Evolutionary conservation across 2,329 filamentous ascomycete genomes (phyloP).

Genomic region (Fusarium nygamai): DNA sequence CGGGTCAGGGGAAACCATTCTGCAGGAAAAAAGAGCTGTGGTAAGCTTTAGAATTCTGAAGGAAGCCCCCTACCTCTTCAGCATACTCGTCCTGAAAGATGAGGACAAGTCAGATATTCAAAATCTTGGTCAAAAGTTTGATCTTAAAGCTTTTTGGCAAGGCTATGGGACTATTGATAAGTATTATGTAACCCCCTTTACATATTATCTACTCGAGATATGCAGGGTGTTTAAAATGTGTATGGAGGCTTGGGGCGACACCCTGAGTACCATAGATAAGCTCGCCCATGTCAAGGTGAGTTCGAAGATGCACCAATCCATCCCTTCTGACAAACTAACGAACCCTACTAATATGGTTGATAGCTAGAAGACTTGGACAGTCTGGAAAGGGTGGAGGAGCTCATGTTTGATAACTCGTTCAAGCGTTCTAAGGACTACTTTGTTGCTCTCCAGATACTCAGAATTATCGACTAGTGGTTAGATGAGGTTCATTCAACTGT

Average conservation of each 20-base stretch:
- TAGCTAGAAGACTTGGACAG: neutral
- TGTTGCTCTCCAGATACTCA: neutral
- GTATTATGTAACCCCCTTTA: too few species aligned
- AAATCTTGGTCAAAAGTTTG: too few species aligned
- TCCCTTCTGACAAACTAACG: too few species aligned
- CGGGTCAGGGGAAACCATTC: accelerated
- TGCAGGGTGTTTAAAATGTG: neutral
- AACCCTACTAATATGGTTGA: accelerated
- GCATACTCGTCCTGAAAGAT: neutral
- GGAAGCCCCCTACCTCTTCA: neutral
- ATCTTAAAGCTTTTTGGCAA: too few species aligned
- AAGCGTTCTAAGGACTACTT: neutral
- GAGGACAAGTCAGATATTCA: too few species aligned
- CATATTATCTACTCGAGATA: accelerated
- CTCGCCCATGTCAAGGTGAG: neutral
- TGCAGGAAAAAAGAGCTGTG: neutral
- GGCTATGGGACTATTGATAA: too few species aligned
- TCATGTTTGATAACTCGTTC: neutral
- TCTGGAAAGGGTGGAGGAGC: accelerated
- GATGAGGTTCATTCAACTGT: neutral
- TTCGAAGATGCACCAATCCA: too few species aligned
- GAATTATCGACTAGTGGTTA: neutral
- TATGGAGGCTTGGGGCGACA: neutral
- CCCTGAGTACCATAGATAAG: accelerated
- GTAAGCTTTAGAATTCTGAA: neutral